Conservation (phyloP, 2,329 filamentous ascomycete species). For the Stagonosporopsis tanaceti region DNA sequence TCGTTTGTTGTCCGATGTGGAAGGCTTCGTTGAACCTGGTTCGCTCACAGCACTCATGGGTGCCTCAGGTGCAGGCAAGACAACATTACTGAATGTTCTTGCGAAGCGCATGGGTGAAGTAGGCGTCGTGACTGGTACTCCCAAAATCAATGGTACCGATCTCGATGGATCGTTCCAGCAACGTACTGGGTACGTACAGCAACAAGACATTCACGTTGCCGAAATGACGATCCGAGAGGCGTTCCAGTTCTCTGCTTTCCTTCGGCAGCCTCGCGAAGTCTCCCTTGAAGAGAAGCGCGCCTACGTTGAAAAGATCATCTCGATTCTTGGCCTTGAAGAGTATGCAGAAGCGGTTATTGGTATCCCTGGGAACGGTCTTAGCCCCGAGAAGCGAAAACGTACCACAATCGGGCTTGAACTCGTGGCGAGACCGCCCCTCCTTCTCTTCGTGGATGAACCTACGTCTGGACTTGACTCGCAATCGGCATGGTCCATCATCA, state of each 20-base stretch:
- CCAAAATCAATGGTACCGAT: constrained; percentile 70
- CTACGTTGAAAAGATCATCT: constrained; percentile 67
- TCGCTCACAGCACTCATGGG: constrained; percentile 76
- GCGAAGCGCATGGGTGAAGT: constrained; percentile 77
- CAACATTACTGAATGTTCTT: constrained; percentile 81
- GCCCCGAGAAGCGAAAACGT: constrained; percentile 66
- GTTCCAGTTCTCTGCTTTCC: constrained; percentile 64
- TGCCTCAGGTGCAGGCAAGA: constrained; percentile 77
- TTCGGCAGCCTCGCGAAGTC: constrained; percentile 63
- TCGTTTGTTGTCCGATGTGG: constrained; percentile 69
- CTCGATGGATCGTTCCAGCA: constrained; percentile 82
- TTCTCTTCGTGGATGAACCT: constrained; percentile 63
- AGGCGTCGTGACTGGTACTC: constrained; percentile 83
- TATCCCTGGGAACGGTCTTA: constrained; percentile 29
- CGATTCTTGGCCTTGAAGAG: constrained; percentile 65
- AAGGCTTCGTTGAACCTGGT: constrained; percentile 61
- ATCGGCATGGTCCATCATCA: constrained; percentile 86
- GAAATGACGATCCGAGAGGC: constrained; percentile 68
- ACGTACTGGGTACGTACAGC: constrained; percentile 64
- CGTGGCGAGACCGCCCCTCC: constrained; percentile 28
- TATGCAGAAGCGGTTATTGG: constrained; percentile 26
- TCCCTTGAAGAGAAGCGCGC: constrained; percentile 63
- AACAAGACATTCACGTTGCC: constrained; percentile 65
- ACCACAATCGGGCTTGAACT: constrained; percentile 64
- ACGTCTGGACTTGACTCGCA: constrained; percentile 81